These are phyloP conservation scores for Amniculicola lignicola DNA, from an alignment of 495 filamentous ascomycete species.

Conservation along the genomic window DNA sequence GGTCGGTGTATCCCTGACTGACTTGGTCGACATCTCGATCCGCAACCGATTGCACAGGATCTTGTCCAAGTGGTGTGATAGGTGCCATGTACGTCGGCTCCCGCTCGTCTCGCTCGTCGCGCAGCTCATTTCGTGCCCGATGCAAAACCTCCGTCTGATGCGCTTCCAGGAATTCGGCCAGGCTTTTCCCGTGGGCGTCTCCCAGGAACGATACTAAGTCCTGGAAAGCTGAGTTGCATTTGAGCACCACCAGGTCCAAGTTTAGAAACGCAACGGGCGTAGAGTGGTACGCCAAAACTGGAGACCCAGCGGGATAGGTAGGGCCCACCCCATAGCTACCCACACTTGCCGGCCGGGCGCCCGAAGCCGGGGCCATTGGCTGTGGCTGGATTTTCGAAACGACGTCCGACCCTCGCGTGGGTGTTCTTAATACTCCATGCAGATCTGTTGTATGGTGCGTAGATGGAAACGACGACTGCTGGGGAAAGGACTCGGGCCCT, in stretches of 20 bases:
- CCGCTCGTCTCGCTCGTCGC: conserved; percentile 40
- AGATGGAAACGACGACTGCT: conserved; percentile 6
- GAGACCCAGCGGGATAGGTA: conserved; percentile 5
- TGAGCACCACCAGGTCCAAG: conserved; percentile 42
- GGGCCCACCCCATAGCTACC: conserved; percentile 11
- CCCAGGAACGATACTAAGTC: conserved; percentile 32
- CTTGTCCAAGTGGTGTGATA: conserved; percentile 36
- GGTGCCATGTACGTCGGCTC: conserved; percentile 46
- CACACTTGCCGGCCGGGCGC: conserved; percentile 13
- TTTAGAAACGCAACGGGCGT: conserved; percentile 36
- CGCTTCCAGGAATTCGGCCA: conserved; percentile 35
- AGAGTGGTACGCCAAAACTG: conserved; percentile 14
- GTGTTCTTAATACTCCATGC: conserved; percentile 12
- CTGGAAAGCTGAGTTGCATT: conserved; percentile 40
- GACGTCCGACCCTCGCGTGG: conserved; percentile 11
- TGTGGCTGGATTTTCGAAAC: conserved; percentile 10
- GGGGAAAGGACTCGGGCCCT: conserved; percentile 3
- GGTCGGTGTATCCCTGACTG: conserved; percentile 29
- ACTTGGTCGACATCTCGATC: conserved; percentile 34
- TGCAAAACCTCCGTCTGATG: conserved; percentile 31
- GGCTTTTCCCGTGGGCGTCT: conserved; percentile 35
- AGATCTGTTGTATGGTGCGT: conserved; percentile 19
- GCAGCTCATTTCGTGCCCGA: conserved; percentile 35
- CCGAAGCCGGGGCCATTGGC: not conserved
- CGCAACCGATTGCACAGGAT: conserved; percentile 29